These are phyloP conservation scores for Citrullus colocynthis DNA, from an alignment of 306 rosid species.

Conservation along the genomic window DNA sequence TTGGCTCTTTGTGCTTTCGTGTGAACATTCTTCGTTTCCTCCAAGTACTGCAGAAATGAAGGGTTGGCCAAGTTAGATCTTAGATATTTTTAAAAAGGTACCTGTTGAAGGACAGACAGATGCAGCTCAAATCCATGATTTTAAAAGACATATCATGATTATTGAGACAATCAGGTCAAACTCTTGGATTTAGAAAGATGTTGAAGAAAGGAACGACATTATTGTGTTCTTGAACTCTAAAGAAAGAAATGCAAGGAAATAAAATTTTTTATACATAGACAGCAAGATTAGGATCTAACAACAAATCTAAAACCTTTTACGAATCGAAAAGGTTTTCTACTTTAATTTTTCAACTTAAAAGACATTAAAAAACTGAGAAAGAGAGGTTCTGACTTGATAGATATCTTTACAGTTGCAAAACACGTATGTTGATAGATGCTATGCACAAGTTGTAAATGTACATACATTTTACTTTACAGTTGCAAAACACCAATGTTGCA, in stretches of 20 bases:
- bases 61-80: background rate
- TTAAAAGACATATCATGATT: background rate
- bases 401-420: background rate
- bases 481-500: too few species aligned
- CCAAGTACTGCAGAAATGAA: conserved; percentile 29
- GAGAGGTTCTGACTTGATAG: background rate
- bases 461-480: background rate
- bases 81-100: background rate
- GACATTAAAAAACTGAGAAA: too few species aligned
- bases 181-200: background rate
- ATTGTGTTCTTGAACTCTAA: background rate
- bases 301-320: background rate
- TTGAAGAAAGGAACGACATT: background rate
- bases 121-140: background rate
- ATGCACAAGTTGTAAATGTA: background rate
- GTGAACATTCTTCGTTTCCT: conserved; percentile 42
- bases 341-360: too few species aligned
- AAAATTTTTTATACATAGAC: background rate
- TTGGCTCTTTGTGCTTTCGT: conserved; percentile 46
- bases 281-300: background rate
- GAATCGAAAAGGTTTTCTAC: background rate
- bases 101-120: background rate
- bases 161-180: background rate
- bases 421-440: background rate
- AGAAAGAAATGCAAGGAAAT: background rate